Percentiles rank a stretch among this genome's conserved stretches.
Conservation (phyloP, 2,329 filamentous ascomycete species). For the Alternaria longipes region DNA sequence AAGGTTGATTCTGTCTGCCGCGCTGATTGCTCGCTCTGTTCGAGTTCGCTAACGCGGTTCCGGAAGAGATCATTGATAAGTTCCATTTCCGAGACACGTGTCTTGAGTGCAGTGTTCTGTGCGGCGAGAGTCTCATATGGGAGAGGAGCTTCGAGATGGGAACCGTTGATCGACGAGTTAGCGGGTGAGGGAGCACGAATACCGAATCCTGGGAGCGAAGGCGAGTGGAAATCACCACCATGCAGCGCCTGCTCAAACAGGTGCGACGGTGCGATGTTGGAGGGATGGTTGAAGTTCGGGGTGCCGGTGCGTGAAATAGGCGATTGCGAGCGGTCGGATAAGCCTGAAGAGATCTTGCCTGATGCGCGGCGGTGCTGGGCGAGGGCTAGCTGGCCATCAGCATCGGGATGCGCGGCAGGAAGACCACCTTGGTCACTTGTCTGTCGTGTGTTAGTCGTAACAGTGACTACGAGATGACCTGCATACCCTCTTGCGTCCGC, state of each 20-base stretch:
- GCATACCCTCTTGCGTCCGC: slow-evolving; percentile 82
- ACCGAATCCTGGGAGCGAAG: slow-evolving; percentile 54
- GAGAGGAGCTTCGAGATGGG: slow-evolving; percentile 74
- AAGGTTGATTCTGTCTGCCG: slow-evolving; percentile 66
- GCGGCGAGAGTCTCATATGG: slow-evolving; percentile 82
- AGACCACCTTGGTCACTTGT: slow-evolving; percentile 63
- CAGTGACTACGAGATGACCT: slow-evolving; percentile 26
- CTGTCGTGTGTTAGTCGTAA: slow-evolving; percentile 27
- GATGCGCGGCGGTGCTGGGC: slow-evolving; percentile 71
- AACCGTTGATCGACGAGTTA: slow-evolving; percentile 65
- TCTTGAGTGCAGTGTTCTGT: slow-evolving; percentile 88
- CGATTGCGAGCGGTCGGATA: slow-evolving; percentile 78
- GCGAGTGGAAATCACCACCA: slow-evolving; percentile 72
- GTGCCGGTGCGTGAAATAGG: slow-evolving; percentile 83
- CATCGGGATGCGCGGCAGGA: slow-evolving; percentile 63
- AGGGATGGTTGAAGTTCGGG: slow-evolving; percentile 72
- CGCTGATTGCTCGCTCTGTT: slow-evolving; percentile 75
- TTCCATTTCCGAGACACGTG: slow-evolving; percentile 92
- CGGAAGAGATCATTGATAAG: slow-evolving; percentile 82
- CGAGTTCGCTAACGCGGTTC: slow-evolving; percentile 75
- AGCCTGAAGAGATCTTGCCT: slow-evolving; percentile 76
- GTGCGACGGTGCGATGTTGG: slow-evolving; percentile 76
- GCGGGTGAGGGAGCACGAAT: slow-evolving; percentile 65
- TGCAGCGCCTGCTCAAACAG: slow-evolving; percentile 80
- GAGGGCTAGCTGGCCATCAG: slow-evolving; percentile 63